Percentiles rank a stretch among this genome's conserved stretches.
Evolutionary conservation across 306 rosid genomes (phyloP).

Genomic region (Gynostemma pentaphyllum): DNA sequence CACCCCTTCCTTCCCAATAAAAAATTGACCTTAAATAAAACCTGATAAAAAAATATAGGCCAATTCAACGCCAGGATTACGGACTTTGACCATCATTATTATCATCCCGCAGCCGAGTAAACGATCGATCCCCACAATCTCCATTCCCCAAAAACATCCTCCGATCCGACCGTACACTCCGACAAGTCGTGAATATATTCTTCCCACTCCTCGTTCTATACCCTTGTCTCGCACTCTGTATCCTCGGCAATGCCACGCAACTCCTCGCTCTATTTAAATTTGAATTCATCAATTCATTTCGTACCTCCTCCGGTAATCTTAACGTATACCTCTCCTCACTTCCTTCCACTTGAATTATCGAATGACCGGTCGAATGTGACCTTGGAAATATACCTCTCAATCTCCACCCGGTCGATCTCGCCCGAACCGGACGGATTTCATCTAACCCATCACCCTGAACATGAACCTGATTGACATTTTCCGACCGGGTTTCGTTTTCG

Average conservation of each 20-base stretch:
- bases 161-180: conserved; percentile 2
- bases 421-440: neutral
- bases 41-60: too few species aligned
- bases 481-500: conserved; percentile 3
- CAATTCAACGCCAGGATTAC: too few species aligned
- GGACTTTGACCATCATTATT: conserved; percentile 1
- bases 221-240: conserved; percentile 9
- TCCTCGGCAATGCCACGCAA: conserved; percentile 12
- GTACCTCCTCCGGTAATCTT: conserved; percentile 12
- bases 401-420: conserved; percentile 12
- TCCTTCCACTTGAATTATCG: neutral
- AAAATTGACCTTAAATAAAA: neutral
- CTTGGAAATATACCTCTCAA: conserved; percentile 1
- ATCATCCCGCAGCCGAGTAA: conserved; percentile 4
- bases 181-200: neutral
- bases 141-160: conserved; percentile 1
- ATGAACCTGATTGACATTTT: neutral
- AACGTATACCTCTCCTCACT: conserved; percentile 9
- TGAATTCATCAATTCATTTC: conserved; percentile 7
- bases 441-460: conserved; percentile 13
- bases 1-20: neutral
- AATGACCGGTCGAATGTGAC: conserved; percentile 11
- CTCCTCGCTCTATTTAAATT: conserved; percentile 13
- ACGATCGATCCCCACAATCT: conserved; percentile 7
- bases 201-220: neutral